A percentile compares a stretch with the other conserved stretches of the same genome.
Conservation (phyloP, 306 rosid genomes). For the Senna tora region DNA sequence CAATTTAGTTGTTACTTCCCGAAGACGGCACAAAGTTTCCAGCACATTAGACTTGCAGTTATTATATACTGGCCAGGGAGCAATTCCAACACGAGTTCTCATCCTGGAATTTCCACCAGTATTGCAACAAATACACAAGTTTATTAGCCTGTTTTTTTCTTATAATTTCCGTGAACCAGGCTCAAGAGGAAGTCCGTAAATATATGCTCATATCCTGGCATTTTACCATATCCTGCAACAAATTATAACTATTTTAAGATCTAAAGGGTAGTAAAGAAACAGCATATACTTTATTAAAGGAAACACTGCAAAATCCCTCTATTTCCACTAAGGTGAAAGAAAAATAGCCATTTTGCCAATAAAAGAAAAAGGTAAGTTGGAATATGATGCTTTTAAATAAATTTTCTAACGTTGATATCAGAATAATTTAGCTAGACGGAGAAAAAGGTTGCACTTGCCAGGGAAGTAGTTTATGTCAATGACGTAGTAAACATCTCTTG, state of each 20-base stretch:
- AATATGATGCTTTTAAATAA: neutral
- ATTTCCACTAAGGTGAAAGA: neutral
- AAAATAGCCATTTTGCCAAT: neutral
- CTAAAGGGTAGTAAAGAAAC: neutral
- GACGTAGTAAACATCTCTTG: constrained; percentile 72
- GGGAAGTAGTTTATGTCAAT: constrained; percentile 96
- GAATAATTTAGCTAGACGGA: constrained; percentile 3
- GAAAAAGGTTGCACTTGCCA: constrained; percentile 50
- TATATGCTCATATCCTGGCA: constrained; percentile 94
- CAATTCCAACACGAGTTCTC: constrained; percentile 18
- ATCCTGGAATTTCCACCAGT: constrained; percentile 15
- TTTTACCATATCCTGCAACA: constrained; percentile 84
- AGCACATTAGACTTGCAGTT: neutral
- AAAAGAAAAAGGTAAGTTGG: neutral
- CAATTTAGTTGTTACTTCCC: neutral
- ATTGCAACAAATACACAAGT: constrained; percentile 2
- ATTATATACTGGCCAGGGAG: constrained; percentile 3
- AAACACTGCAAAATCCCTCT: neutral
- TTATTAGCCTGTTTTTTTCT: constrained; percentile 55
- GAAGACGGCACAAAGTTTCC: constrained; percentile 19
- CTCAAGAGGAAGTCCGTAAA: constrained; percentile 88
- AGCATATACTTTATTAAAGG: neutral
- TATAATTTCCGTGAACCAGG: constrained; percentile 60
- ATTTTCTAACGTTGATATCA: neutral
- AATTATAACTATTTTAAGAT: constrained; percentile 21